phyloP scores from a whole-genome alignment of 352 stramenopile genomes.

The Phytophthora constricta region DNA sequence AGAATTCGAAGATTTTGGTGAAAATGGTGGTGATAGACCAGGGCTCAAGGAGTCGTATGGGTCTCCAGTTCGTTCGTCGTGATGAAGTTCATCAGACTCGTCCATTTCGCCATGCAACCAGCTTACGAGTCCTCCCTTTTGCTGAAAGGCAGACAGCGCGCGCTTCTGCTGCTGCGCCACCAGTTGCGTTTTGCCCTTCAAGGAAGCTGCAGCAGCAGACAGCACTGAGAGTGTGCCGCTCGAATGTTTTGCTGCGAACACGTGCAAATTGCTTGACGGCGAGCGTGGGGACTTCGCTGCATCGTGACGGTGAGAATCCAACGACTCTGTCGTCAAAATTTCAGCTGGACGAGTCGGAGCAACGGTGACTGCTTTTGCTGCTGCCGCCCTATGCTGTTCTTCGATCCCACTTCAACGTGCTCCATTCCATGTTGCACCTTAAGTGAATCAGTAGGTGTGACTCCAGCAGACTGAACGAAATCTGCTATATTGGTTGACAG shows the following conservation, averaged over 20 bases:
- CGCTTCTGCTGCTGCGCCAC: constrained; percentile 52
- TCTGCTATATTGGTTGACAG: no score
- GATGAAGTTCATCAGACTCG: neutral
- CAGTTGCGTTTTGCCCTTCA: constrained; percentile 57
- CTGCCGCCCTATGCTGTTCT: constrained; percentile 5
- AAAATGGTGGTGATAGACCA: no score
- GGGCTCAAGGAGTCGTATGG: neutral
- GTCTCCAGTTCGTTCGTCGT: neutral
- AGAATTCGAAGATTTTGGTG: no score
- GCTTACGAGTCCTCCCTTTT: constrained; percentile 65
- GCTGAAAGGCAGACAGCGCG: constrained; percentile 56
- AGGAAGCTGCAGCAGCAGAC: constrained; percentile 25
- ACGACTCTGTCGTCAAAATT: neutral
- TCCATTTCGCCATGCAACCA: constrained; percentile 69
- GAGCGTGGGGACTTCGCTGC: neutral
- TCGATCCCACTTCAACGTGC: neutral
- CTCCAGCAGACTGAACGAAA: no score
- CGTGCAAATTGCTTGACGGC: neutral
- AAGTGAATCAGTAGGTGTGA: no score
- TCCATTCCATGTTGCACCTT: neutral
- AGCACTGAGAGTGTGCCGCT: constrained; percentile 18
- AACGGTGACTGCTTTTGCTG: constrained; percentile 16
- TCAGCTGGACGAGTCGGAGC: neutral
- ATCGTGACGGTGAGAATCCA: neutral
- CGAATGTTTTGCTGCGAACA: constrained; percentile 12